phyloP scores from a whole-genome alignment of 2,329 filamentous ascomycete species.

The Ascochyta clinopodiicola region DNA sequence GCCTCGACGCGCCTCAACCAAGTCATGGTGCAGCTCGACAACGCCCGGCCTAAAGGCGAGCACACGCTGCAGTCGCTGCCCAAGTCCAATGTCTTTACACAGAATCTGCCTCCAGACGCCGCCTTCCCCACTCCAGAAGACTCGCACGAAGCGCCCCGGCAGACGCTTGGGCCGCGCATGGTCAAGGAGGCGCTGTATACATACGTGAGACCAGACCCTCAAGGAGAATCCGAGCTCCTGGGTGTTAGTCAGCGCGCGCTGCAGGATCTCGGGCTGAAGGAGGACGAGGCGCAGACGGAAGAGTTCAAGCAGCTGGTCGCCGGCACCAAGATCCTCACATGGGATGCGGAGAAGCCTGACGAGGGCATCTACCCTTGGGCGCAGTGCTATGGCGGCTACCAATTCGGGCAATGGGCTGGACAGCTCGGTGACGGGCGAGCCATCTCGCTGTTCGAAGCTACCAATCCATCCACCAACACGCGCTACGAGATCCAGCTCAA shows the following conservation, averaged over 20 bases:
- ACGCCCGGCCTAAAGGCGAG: conserved; percentile 30
- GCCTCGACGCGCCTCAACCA: conserved; percentile 48
- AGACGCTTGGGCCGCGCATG: conserved; percentile 77
- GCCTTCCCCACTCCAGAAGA: conserved; percentile 78
- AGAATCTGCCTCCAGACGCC: conserved; percentile 75
- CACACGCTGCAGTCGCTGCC: conserved; percentile 60
- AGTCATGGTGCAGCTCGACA: conserved; percentile 54
- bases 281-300: conserved; percentile 71
- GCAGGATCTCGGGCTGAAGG: conserved; percentile 77
- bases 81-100: conserved; percentile 70
- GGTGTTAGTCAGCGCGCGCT: conserved; percentile 81
- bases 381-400: conserved; percentile 89
- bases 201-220: conserved; percentile 82
- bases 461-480: conserved; percentile 71
- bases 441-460: conserved; percentile 91
- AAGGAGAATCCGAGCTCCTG: conserved; percentile 77
- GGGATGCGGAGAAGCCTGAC: conserved; percentile 64
- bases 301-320: conserved; percentile 80
- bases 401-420: conserved; percentile 84
- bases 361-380: conserved; percentile 91
- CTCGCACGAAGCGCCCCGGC: conserved; percentile 81
- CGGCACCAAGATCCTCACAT: conserved; percentile 83
- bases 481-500: conserved; percentile 94
- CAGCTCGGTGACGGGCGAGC: conserved; percentile 94
- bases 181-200: conserved; percentile 88